Conservation (phyloP, 139 green algal genomes). For the Picochlorum sp. region DNA sequence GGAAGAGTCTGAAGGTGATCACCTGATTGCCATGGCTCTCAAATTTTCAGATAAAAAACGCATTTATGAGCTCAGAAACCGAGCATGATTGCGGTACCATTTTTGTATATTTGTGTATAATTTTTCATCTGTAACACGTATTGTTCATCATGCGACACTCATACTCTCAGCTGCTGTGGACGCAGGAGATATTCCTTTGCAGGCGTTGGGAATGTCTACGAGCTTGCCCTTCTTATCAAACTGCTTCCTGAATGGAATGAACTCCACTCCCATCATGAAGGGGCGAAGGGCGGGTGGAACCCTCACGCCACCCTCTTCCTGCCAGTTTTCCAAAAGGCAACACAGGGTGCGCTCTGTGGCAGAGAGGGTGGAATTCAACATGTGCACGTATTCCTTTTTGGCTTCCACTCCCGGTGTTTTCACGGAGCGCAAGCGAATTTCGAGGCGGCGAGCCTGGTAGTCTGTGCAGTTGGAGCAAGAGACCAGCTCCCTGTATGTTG, state of each 20-base stretch:
- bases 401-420: slow-evolving; percentile 51
- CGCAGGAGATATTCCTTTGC: slow-evolving; percentile 10
- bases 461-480: slow-evolving; percentile 98
- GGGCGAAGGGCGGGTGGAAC: slow-evolving; percentile 68
- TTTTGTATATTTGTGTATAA: no score
- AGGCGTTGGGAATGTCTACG: slow-evolving; percentile 21
- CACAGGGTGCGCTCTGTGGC: slow-evolving; percentile 96
- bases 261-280: slow-evolving; percentile 88
- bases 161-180: slow-evolving; percentile 1
- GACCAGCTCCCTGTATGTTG: slow-evolving; percentile 91
- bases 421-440: slow-evolving; percentile 61
- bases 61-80: neutral
- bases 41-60: neutral
- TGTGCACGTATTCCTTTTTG: slow-evolving; percentile 89
- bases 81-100: no score
- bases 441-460: slow-evolving; percentile 82
- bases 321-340: slow-evolving; percentile 97
- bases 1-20: slow-evolving; percentile 21
- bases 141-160: neutral
- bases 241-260: slow-evolving; percentile 78
- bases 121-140: no score
- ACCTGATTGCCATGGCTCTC: slow-evolving; percentile 12
- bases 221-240: slow-evolving; percentile 66
- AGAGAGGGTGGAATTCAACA: slow-evolving; percentile 94
- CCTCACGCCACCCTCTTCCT: slow-evolving; percentile 29